These are phyloP conservation scores for Irpex sp. DNA, from an alignment of 1,284 basidiomycete genomes.

Conservation along the genomic window DNA sequence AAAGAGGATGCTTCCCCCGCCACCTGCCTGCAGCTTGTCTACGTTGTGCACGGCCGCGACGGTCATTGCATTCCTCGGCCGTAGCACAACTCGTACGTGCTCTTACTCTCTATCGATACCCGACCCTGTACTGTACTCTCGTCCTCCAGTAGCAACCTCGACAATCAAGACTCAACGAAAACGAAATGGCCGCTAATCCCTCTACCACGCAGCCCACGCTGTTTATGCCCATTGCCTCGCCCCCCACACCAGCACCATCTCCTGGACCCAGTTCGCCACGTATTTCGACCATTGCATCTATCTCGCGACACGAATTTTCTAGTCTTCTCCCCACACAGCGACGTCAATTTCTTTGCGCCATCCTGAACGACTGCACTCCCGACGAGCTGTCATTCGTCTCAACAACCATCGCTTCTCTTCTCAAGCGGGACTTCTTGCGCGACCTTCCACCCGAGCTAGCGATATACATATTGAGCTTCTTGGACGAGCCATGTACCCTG, in stretches of 20 bases:
- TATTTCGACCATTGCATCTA: slow-evolving; percentile 25
- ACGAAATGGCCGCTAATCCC: slow-evolving; percentile 7
- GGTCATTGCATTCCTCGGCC: background rate
- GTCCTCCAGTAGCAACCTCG: too few relatives aligned
- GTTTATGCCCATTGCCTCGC: slow-evolving; percentile 58
- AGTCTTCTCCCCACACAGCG: slow-evolving; percentile 41
- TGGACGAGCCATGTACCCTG: slow-evolving; percentile 81
- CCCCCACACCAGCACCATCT: slow-evolving; percentile 70
- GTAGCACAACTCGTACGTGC: background rate
- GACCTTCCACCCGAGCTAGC: slow-evolving; percentile 85
- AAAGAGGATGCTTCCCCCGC: background rate
- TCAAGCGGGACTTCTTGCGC: slow-evolving; percentile 85
- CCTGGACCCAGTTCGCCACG: slow-evolving; percentile 34
- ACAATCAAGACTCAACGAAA: too few relatives aligned
- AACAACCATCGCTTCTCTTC: slow-evolving; percentile 69
- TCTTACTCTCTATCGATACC: background rate
- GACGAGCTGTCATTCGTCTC: slow-evolving; percentile 82
- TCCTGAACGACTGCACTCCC: slow-evolving; percentile 66
- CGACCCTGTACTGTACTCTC: too few relatives aligned
- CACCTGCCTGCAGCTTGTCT: background rate
- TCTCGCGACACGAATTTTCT: slow-evolving; percentile 33
- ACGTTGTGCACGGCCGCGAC: background rate
- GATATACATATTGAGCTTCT: slow-evolving; percentile 76
- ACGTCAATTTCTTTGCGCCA: slow-evolving; percentile 56
- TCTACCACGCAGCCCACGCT: slow-evolving; percentile 37